A percentile compares a stretch with the other conserved stretches of the same genome.
phyloP scores from a whole-genome alignment of 257 asterid species.

The Plantago ovata region DNA sequence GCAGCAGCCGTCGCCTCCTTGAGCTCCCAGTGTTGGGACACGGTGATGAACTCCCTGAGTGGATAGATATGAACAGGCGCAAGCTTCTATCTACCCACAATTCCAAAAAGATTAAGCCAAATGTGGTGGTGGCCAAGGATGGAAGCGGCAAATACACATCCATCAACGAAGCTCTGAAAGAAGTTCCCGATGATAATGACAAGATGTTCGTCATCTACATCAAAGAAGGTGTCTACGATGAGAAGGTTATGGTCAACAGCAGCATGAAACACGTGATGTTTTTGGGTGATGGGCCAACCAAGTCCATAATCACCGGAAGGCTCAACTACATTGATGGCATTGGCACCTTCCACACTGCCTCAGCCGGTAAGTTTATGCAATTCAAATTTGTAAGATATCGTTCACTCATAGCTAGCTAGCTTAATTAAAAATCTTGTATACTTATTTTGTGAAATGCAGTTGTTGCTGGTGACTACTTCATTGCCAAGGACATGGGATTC shows the following conservation, averaged over 20 bases:
- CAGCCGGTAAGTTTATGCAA: constrained; percentile 45
- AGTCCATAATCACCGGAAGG: constrained; percentile 67
- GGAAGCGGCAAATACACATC: constrained; percentile 57
- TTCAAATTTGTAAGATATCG: not conserved
- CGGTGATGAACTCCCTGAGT: constrained; percentile 28
- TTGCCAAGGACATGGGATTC: constrained; percentile 68
- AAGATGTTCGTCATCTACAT: constrained; percentile 43
- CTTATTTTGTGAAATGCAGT: constrained; percentile 32
- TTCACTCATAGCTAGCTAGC: not conserved
- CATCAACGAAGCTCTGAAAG: constrained; percentile 48
- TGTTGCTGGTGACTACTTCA: constrained; percentile 64
- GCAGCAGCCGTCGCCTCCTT: constrained; percentile 41
- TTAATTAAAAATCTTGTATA: no score
- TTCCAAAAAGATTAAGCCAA: constrained; percentile 31
- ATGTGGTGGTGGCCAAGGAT: constrained; percentile 56
- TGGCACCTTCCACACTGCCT: constrained; percentile 54
- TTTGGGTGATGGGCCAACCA: constrained; percentile 79
- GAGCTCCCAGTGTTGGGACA: constrained; percentile 28
- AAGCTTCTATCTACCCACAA: constrained; percentile 26
- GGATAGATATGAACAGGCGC: constrained; percentile 37
- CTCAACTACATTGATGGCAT: constrained; percentile 54
- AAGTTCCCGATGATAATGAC: constrained; percentile 34
- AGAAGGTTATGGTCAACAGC: constrained; percentile 42
- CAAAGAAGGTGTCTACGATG: constrained; percentile 65
- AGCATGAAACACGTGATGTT: constrained; percentile 36